Evolutionary conservation across 148 eudicot genomes (phyloP).

Genomic region (Nepenthes mirabilis): DNA sequence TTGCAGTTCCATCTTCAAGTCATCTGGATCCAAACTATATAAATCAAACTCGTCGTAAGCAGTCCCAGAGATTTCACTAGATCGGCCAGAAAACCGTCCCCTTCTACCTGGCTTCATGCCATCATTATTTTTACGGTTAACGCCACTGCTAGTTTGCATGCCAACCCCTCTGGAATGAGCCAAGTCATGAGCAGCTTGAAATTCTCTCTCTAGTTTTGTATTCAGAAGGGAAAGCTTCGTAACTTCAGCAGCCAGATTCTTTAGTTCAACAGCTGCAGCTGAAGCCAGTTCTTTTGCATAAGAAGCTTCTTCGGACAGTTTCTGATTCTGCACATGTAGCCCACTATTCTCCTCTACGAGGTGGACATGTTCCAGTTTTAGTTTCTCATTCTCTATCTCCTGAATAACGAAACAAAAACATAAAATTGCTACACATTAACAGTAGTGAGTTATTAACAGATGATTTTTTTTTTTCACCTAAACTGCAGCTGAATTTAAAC

Average conservation of each 20-base stretch:
- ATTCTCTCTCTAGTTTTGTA: slow-evolving; percentile 32
- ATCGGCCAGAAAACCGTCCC: slow-evolving; percentile 12
- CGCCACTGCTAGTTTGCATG: neutral
- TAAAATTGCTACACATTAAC: neutral
- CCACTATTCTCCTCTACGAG: slow-evolving; percentile 44
- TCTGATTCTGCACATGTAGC: slow-evolving; percentile 41
- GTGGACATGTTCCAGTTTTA: slow-evolving; percentile 46
- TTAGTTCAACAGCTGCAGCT: slow-evolving; percentile 69
- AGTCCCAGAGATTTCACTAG: slow-evolving; percentile 19
- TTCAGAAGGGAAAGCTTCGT: slow-evolving; percentile 53
- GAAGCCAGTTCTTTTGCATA: slow-evolving; percentile 72
- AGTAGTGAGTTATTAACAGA: too few relatives aligned
- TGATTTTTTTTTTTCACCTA: too few relatives aligned
- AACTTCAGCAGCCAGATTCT: slow-evolving; percentile 60
- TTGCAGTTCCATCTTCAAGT: slow-evolving; percentile 37
- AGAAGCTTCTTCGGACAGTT: slow-evolving; percentile 56
- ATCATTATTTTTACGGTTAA: slow-evolving; percentile 12
- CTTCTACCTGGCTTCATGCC: slow-evolving; percentile 17
- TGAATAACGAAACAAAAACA: slow-evolving; percentile 5
- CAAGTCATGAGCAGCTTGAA: slow-evolving; percentile 23
- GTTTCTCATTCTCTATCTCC: slow-evolving; percentile 48
- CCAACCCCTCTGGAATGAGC: slow-evolving; percentile 9
- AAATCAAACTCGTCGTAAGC: slow-evolving; percentile 16
- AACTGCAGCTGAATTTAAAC: too few relatives aligned
- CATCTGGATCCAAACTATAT: slow-evolving; percentile 18